These are phyloP conservation scores for Penicillium egyptiacum DNA, from an alignment of 495 filamentous ascomycete species.

Conservation along the genomic window DNA sequence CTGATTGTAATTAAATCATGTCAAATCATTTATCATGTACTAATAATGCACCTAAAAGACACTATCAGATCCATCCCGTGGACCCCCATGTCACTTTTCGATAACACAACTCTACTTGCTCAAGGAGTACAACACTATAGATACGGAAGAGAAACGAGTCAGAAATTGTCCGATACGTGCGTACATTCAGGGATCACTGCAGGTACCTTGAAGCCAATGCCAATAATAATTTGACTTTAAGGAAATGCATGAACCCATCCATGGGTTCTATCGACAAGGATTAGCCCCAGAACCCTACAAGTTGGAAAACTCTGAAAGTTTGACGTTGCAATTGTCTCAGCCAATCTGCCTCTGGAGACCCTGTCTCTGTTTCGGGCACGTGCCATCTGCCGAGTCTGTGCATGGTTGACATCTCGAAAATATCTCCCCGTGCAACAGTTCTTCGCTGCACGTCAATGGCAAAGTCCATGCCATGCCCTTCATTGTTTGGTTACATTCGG, in stretches of 20 bases:
- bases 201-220: constrained; percentile 22
- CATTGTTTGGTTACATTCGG: constrained; percentile 25
- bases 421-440: constrained; percentile 4
- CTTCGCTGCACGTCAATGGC: constrained; percentile 9
- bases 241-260: constrained; percentile 21
- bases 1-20: not conserved
- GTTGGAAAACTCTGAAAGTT: constrained; percentile 6
- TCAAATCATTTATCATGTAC: not conserved
- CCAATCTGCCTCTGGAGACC: not conserved
- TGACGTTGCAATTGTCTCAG: constrained; percentile 23
- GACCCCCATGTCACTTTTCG: constrained; percentile 6
- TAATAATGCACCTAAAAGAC: not conserved
- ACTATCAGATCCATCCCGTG: not conserved
- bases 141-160: constrained; percentile 20
- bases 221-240: constrained; percentile 19
- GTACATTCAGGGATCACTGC: constrained; percentile 11
- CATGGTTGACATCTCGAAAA: constrained; percentile 13
- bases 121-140: constrained; percentile 6
- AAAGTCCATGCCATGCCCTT: constrained; percentile 14
- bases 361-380: constrained; percentile 21
- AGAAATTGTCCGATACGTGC: constrained; percentile 25
- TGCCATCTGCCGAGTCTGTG: constrained; percentile 14
- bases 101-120: not conserved
- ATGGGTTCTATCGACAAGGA: constrained; percentile 16
- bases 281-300: constrained; percentile 12